Evolutionary conservation across 2,329 filamentous ascomycete species (phyloP).

Genomic region (Dactylellina haptotyla): DNA sequence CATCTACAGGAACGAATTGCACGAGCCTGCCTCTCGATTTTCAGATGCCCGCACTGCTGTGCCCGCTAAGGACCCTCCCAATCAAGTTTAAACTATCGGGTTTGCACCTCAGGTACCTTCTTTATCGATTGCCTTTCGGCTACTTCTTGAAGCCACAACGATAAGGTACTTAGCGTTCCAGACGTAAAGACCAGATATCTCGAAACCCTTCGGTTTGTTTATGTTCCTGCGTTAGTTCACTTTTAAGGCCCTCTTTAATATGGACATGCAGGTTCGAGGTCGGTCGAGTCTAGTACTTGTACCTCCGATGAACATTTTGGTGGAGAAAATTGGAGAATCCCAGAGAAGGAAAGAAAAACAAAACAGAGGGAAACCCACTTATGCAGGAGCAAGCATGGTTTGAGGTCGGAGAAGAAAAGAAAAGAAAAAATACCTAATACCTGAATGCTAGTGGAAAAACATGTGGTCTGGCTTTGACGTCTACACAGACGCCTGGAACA

Average conservation of each 20-base stretch:
- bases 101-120: constrained; percentile 25
- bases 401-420: constrained; percentile 27
- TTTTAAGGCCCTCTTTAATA: constrained; percentile 23
- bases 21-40: constrained; percentile 27
- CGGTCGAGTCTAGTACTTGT: too few species aligned
- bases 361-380: constrained; percentile 19
- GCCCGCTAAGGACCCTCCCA: constrained; percentile 33
- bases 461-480: constrained; percentile 45
- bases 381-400: constrained; percentile 51
- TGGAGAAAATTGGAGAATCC: constrained; percentile 25
- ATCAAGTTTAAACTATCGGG: constrained; percentile 33
- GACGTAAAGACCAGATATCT: constrained; percentile 34
- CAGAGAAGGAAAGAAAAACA: constrained; percentile 16
- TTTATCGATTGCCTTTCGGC: constrained; percentile 51
- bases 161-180: constrained; percentile 35
- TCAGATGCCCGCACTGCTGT: constrained; percentile 11
- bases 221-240: constrained; percentile 50
- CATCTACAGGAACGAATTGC: constrained; percentile 33
- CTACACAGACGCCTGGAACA: constrained; percentile 48
- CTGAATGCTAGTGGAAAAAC: constrained; percentile 23
- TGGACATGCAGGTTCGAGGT: constrained; percentile 5
- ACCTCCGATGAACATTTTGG: constrained; percentile 16
- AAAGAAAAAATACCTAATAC: not conserved
- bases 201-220: constrained; percentile 16
- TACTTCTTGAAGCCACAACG: constrained; percentile 43